These are phyloP conservation scores for Fraxinus xanthoxyloides DNA, from an alignment of 305 asterid species.

Conservation along the genomic window DNA sequence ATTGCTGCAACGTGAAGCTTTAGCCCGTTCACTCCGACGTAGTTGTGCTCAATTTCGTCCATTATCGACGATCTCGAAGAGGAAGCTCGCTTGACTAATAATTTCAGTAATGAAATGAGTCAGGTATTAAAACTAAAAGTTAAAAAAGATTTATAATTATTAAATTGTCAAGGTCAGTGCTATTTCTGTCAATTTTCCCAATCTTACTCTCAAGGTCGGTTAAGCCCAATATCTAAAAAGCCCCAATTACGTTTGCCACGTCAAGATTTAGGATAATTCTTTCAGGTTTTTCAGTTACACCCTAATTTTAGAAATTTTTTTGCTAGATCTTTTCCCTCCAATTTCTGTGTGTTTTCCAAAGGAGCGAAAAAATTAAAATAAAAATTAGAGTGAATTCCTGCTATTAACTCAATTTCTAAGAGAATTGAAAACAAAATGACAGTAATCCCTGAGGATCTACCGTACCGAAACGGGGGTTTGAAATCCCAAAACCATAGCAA, in stretches of 20 bases:
- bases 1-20: conserved; percentile 49
- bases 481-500: conserved; percentile 63
- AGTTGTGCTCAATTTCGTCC: conserved; percentile 42
- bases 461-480: conserved; percentile 52
- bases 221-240: neutral
- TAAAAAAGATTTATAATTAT: neutral
- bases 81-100: neutral
- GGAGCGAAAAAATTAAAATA: neutral
- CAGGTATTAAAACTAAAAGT: neutral
- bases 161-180: neutral
- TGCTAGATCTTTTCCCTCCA: neutral
- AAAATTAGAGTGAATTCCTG: neutral
- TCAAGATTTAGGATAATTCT: neutral
- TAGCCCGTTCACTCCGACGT: conserved; percentile 37
- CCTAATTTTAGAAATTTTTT: neutral
- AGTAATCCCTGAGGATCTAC: conserved; percentile 31
- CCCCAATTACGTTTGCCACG: neutral
- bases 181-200: neutral
- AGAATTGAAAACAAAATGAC: conserved; percentile 42
- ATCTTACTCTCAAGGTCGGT: neutral
- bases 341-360: neutral
- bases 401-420: neutral
- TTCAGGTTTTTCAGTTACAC: neutral
- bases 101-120: neutral
- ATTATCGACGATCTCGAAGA: conserved; percentile 10